Percentiles rank a stretch among this genome's conserved stretches.
Conservation (phyloP, 2,329 filamentous ascomycete species). For the Plenodomus tracheiphilus region DNA sequence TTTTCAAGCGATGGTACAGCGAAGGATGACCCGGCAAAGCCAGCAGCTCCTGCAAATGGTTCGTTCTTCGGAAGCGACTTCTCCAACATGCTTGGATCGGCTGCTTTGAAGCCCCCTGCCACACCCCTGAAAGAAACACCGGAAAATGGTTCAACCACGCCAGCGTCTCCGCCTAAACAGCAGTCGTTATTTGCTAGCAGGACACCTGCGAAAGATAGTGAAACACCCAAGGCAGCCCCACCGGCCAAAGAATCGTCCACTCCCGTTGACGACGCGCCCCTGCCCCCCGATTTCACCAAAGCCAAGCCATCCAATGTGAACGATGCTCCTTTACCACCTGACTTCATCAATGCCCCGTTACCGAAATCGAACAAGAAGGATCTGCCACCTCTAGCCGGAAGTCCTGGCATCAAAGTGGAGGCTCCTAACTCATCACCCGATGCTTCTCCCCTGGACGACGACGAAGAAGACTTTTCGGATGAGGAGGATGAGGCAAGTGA, state of each 20-base stretch:
- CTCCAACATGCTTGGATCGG: slow-evolving; percentile 59
- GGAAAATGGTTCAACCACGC: slow-evolving; percentile 44
- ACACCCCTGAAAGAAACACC: slow-evolving; percentile 47
- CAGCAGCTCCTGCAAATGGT: slow-evolving; percentile 47
- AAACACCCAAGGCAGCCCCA: slow-evolving; percentile 37
- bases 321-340: slow-evolving; percentile 43
- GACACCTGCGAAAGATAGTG: slow-evolving; percentile 18
- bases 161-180: slow-evolving; percentile 34
- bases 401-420: slow-evolving; percentile 51
- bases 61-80: slow-evolving; percentile 67
- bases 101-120: slow-evolving; percentile 27
- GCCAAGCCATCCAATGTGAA: slow-evolving; percentile 30
- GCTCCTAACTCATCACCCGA: slow-evolving; percentile 40
- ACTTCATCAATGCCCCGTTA: slow-evolving; percentile 34
- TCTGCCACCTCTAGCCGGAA: slow-evolving; percentile 51
- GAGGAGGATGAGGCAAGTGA: slow-evolving; percentile 40
- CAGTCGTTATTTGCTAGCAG: slow-evolving; percentile 25
- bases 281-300: slow-evolving; percentile 43
- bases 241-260: slow-evolving; percentile 31
- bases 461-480: slow-evolving; percentile 6
- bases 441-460: slow-evolving; percentile 36
- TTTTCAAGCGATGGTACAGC: slow-evolving; percentile 67
- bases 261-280: slow-evolving; percentile 40
- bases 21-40: slow-evolving; percentile 62
- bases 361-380: slow-evolving; percentile 43